These are phyloP conservation scores for Hyaloscypha hepaticicola DNA, from an alignment of 495 filamentous ascomycete species.

Conservation along the genomic window DNA sequence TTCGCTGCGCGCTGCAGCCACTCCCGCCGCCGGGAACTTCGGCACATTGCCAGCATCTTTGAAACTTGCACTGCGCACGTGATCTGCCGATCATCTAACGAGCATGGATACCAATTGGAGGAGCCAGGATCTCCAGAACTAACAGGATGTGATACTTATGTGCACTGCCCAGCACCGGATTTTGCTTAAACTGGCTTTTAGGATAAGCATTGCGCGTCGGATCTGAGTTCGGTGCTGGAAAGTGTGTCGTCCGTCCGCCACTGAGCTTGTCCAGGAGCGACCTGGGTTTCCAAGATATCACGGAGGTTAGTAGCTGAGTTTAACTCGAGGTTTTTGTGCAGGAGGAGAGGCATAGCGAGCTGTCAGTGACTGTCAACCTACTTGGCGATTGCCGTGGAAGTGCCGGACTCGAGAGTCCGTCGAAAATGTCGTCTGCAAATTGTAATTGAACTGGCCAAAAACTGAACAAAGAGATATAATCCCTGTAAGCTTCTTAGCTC, in stretches of 20 bases:
- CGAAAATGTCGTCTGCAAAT: too few relatives aligned
- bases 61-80: not conserved
- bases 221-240: not conserved
- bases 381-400: too few relatives aligned
- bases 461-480: too few relatives aligned
- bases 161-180: not conserved
- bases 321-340: too few relatives aligned
- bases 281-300: too few relatives aligned
- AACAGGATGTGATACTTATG: not conserved
- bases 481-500: too few relatives aligned
- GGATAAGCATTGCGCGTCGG: not conserved
- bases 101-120: not conserved
- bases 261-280: too few relatives aligned
- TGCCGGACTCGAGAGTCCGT: too few relatives aligned
- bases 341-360: too few relatives aligned
- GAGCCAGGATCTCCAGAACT: not conserved
- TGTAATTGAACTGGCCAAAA: too few relatives aligned
- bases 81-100: not conserved
- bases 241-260: not conserved
- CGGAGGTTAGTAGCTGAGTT: too few relatives aligned
- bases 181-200: not conserved
- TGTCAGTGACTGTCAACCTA: too few relatives aligned
- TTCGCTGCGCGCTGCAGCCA: not conserved
- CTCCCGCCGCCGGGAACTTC: not conserved
- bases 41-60: not conserved